Conservation (phyloP, 305 asterid species). For the Euphrasia arctica region DNA sequence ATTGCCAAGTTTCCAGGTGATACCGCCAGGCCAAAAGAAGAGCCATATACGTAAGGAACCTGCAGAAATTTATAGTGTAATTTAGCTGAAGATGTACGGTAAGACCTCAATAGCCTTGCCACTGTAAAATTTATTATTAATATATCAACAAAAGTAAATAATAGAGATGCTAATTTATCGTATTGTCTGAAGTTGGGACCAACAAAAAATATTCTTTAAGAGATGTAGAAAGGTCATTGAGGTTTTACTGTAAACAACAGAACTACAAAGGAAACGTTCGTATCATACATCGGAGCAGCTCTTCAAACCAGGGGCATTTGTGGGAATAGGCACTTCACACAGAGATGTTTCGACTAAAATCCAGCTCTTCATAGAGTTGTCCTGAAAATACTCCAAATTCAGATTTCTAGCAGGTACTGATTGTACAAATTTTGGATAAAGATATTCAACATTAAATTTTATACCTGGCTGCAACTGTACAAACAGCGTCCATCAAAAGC, state of each 20-base stretch:
- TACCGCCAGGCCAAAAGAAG: conserved; percentile 86
- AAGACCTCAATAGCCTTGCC: too few species aligned
- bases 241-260: conserved; percentile 12
- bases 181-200: too few species aligned
- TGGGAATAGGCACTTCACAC: conserved; percentile 60
- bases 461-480: conserved; percentile 98
- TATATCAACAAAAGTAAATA: too few species aligned
- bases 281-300: conserved; percentile 60
- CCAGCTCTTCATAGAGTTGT: conserved; percentile 74
- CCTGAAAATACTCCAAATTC: conserved; percentile 41
- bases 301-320: conserved; percentile 53
- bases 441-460: conserved; percentile 17
- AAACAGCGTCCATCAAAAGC: conserved; percentile 75
- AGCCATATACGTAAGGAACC: conserved; percentile 64
- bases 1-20: conserved; percentile 86
- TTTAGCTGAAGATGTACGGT: conserved; percentile 13
- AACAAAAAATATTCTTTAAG: too few species aligned
- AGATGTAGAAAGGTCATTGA: too few species aligned
- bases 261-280: conserved; percentile 20
- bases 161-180: too few species aligned
- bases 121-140: too few species aligned
- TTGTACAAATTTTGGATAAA: not conserved
- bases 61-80: conserved; percentile 32
- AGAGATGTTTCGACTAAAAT: conserved; percentile 44
- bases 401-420: conserved; percentile 5